phyloP scores from a whole-genome alignment of 2,329 filamentous ascomycete species.

The Aureobasidium sp. region DNA sequence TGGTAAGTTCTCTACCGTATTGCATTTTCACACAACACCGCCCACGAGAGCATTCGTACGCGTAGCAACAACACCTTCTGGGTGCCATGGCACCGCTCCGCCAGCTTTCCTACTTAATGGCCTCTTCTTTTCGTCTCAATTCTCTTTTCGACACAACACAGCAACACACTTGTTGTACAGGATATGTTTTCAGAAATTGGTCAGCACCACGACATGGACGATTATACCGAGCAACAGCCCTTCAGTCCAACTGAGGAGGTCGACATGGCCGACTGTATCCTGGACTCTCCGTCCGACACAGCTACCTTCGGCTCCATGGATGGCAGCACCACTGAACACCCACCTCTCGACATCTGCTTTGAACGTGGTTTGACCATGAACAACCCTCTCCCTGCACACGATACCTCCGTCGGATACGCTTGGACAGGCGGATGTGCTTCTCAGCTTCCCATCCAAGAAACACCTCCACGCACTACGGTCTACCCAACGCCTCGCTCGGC shows the following conservation, averaged over 20 bases:
- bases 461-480: neutral
- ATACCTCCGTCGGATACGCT: neutral
- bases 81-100: neutral
- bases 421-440: neutral
- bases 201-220: neutral
- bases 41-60: neutral
- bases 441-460: neutral
- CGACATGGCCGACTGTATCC: neutral
- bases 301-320: neutral
- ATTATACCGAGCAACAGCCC: neutral
- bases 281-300: neutral
- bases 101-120: neutral
- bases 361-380: neutral
- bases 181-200: neutral
- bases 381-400: neutral
- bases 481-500: neutral
- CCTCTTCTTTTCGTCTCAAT: neutral
- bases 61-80: neutral
- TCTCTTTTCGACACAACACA: neutral
- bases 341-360: neutral
- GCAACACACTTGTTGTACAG: neutral
- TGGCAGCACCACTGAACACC: neutral
- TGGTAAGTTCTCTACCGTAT: neutral
- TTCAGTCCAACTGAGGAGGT: neutral
- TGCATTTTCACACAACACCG: neutral